Percentiles rank a stretch among this genome's conserved stretches.
Conservation (phyloP, 768 basidiomycete species). For the Mycena maculata region DNA sequence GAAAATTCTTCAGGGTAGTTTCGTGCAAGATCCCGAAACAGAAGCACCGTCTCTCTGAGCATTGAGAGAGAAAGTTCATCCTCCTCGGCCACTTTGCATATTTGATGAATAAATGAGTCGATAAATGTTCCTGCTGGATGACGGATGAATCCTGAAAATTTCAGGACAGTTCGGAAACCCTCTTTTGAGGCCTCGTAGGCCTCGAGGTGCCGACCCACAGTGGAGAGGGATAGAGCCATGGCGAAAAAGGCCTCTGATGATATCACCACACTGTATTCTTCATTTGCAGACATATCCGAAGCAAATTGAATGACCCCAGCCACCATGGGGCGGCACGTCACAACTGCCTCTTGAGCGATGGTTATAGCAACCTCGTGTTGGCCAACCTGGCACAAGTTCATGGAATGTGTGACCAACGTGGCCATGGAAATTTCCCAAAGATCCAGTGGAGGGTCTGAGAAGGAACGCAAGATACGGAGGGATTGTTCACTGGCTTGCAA, state of each 20-base stretch:
- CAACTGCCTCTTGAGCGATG: constrained; percentile 8
- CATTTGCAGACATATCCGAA: background rate
- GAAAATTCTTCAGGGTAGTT: background rate
- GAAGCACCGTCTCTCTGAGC: constrained; percentile 5
- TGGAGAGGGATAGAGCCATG: background rate
- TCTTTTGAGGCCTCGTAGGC: constrained; percentile 4
- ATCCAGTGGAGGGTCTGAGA: background rate
- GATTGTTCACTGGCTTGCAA: background rate
- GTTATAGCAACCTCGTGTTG: background rate
- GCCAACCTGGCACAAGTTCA: background rate
- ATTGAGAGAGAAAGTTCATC: background rate
- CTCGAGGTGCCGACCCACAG: background rate
- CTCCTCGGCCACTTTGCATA: constrained; percentile 3
- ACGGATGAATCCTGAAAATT: background rate
- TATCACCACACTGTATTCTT: background rate
- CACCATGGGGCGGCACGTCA: background rate
- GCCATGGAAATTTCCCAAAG: background rate
- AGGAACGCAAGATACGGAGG: background rate
- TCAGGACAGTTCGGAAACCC: background rate
- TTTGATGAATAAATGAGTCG: constrained; percentile 2
- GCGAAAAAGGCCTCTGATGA: background rate
- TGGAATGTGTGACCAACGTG: background rate
- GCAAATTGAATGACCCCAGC: background rate
- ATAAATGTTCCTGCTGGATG: background rate
- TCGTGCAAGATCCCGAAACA: background rate